Percentiles rank a stretch among this genome's conserved stretches.
Evolutionary conservation across 2,329 filamentous ascomycete species (phyloP).

Genomic region (Sphaerulina musiva): DNA sequence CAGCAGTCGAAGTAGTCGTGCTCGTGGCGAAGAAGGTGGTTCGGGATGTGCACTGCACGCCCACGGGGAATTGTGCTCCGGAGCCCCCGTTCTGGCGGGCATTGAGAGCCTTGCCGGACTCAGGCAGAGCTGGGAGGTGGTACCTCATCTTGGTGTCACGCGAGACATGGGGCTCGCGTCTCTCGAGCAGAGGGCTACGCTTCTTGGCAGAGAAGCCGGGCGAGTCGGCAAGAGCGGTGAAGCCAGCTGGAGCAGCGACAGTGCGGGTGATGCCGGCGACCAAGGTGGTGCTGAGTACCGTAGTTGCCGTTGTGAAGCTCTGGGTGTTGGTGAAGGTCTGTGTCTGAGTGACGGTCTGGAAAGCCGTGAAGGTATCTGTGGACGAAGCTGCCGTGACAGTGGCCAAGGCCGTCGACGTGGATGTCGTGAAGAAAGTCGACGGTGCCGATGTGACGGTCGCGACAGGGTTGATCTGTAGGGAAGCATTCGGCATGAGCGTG

Average conservation of each 20-base stretch:
- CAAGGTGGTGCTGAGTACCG: neutral
- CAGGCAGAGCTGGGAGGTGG: slow-evolving; percentile 1
- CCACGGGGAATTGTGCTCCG: slow-evolving; percentile 1
- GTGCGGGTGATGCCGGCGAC: slow-evolving; percentile 2
- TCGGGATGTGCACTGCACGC: slow-evolving; percentile 7
- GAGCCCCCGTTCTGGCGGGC: neutral
- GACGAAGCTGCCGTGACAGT: slow-evolving; percentile 6
- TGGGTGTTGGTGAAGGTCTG: neutral
- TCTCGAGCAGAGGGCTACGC: slow-evolving; percentile 1
- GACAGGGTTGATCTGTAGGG: neutral
- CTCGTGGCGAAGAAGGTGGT: slow-evolving; percentile 7
- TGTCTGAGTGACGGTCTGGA: slow-evolving; percentile 3
- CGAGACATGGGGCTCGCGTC: neutral
- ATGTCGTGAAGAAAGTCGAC: neutral
- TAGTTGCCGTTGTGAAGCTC: neutral
- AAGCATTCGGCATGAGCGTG: neutral
- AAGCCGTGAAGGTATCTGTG: slow-evolving; percentile 5
- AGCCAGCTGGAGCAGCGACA: slow-evolving; percentile 1
- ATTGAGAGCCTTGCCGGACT: neutral
- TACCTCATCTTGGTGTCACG: neutral
- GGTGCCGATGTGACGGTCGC: neutral
- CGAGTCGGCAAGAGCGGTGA: slow-evolving; percentile 2
- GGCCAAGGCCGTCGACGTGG: neutral
- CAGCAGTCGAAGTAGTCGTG: neutral
- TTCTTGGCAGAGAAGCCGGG: slow-evolving; percentile 4